Base-by-base conservation (phyloP, 192 early-diverging fungal genomes). In the Cetraspora pellucida region DNA sequence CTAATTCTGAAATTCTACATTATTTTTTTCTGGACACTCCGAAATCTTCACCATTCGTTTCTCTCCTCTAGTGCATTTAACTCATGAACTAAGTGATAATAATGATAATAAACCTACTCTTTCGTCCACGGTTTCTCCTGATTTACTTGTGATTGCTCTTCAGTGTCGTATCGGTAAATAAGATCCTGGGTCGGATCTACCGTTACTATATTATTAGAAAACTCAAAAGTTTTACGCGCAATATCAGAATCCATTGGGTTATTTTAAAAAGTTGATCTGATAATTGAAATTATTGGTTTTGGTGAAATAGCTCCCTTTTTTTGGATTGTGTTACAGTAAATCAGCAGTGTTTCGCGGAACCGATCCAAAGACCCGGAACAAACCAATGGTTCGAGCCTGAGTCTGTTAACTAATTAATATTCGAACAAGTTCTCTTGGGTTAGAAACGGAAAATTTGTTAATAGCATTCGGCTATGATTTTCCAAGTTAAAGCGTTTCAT, bases 81-180 rank as follows among this genome's bases (percentile, higher is more conserved):
- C 7, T 37, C 37, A 37, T n/a, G n/a, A n/a, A n/a, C n/a, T n/a
- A n/a, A n/a, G n/a, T n/a, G n/a, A 52, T 45, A n/a, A 58, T 80
- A 72, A 74, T 77, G 60, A 23, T 57, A 63, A 73, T 16, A 3
- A 10, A 75, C 81, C 58, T 85, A 95, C 93, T 97, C 90, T 64
- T 85, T 91, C 50, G 86, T 91, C 97, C 97, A 98, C 10, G 94
- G 94, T 45, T 87, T 89, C 49, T 86, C 85, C 37, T 88, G 83
- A 30, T 87, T 79, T 70, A 88, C 83, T 46, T 86, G 80, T 76
- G 86, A 87, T 66, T 95, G 91, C 54, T 87, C 84, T 14, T 84
- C 85, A 49, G 85, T 88, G 79, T 98, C 88, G 79, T 91, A 97
- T 71, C 82, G 84, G 84, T 95, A 98, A 52, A 98, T 87, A 31